Base-by-base conservation (phyloP, 352 stramenopile species). In the Pythium pectinolyticum region DNA sequence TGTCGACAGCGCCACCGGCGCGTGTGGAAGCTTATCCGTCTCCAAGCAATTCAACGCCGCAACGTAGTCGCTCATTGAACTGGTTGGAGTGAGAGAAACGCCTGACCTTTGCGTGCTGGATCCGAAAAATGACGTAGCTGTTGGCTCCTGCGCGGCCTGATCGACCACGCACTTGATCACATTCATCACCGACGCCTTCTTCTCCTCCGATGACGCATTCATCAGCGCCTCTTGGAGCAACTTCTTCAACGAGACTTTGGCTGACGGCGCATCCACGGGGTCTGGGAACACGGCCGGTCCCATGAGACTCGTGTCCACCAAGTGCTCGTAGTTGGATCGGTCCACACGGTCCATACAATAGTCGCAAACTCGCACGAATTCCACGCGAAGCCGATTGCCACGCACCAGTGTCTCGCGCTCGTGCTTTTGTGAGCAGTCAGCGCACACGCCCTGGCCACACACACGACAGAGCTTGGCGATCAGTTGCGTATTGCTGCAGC, bases 391-490 rank as follows among this genome's bases (percentile, higher is more conserved):
- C 6, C 46, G 57, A 15, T 32, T 35, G n/a, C 48, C 39, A 15
- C 22, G 37, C 3, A 65, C 57, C 24, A 39, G 5, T 2, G 70
- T 63, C 56, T 74, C 63, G 5, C 68, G 64, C 24, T 73, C 60
- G 27, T 69, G 62, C 31, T 67, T 66, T 25, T 34, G 54, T n/a
- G 64, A 74, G 65, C 80, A 89, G 37, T 56, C 62, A 41, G 63
- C 52, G 49, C 80, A 89, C 28, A 87, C 77, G 35, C 70, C 62
- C 57, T 83, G 84, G 10, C 76, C 76, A 41, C 80, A 89, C 24
- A 89, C 54, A 45, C 79, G 61, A 54, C 80, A 89, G 25, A 67
- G 69, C 37, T 82, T 75, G 19, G 70, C 66, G 53, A 60, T 6
- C 27, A 73, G 49, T 25, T 88, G 60, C 10, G 57, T 76, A 52